Evolutionary conservation across 768 basidiomycete species (phyloP), one percentile per base, ranked within the genome.

Genomic region (Mycena pura): DNA sequence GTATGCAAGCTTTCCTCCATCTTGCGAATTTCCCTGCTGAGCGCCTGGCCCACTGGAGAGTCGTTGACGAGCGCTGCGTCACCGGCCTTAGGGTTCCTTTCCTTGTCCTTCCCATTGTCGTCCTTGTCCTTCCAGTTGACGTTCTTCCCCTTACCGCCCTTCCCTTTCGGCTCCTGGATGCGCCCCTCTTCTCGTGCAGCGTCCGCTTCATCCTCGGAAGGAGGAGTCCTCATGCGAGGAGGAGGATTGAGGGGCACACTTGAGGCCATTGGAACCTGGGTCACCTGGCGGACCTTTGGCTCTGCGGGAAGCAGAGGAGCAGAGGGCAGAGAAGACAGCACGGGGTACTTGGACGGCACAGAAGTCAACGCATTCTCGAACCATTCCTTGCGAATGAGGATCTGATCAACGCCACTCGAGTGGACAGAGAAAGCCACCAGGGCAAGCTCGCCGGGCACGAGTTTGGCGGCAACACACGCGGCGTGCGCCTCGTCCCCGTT

Each of bases 341-440:
- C 36, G 17, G 92, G 92, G 74, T 88, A 86, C 70, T 91, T 93
- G 64, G 86, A 80, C 10, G 76, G 73, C 6, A 87, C 79, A 17
- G 79, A 74, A 7, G 77, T 69, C 32, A 91, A 74, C 0, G 91
- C 92, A n/a, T 78, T 69, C 63, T 93, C 90, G 66, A 85, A 92
- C 90, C 91, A 92, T 69, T 95, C 93, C 73, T 86, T 91, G 64
- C 90, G 86, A 66, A 95, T 89, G 51, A 95, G 83, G 27, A 95
- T 86, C 70, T 95, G 93, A 70, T 95, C 93, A 14, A 95, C 93
- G 34, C 93, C 93, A n/a, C 84, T 86, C 17, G 90, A 88, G 70
- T 94, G 93, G n/a, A 95, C 92, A 3, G 90, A 91, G 76, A 93
- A 95, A 28, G 91, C 92, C 6, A 93, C 90, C 49, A 95, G 80